Conservation (phyloP, 805 yeast species). For the Torulaspora maleeae region DNA sequence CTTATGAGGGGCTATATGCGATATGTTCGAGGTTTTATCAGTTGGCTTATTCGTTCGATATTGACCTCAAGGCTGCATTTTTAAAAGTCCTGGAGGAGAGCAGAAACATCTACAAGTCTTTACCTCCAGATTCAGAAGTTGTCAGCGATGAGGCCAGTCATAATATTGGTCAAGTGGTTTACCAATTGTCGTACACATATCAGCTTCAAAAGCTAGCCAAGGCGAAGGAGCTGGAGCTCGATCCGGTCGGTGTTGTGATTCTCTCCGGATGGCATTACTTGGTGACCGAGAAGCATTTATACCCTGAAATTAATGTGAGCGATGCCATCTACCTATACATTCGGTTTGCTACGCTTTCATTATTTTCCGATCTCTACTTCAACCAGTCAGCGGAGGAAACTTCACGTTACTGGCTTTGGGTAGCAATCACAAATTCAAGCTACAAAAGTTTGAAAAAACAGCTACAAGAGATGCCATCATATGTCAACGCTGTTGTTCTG, state of each 20-base stretch:
- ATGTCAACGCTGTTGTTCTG: conserved; percentile 38
- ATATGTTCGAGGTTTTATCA: conserved; percentile 41
- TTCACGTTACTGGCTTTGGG: conserved; percentile 38
- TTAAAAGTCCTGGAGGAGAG: conserved; percentile 37
- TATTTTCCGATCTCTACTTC: conserved; percentile 24
- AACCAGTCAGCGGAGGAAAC: conserved; percentile 29
- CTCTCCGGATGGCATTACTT: conserved; percentile 25
- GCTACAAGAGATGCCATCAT: conserved; percentile 30
- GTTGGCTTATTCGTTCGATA: conserved; percentile 61
- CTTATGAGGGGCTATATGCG: conserved; percentile 29
- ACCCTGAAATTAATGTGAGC: conserved; percentile 17
- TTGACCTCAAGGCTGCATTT: conserved; percentile 47
- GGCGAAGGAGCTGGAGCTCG: conserved; percentile 30
- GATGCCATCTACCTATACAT: conserved; percentile 42
- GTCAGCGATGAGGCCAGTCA: conserved; percentile 32
- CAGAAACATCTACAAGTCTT: conserved; percentile 39
- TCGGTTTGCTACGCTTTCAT: conserved; percentile 40
- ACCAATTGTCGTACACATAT: conserved; percentile 38
- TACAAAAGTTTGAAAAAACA: conserved; percentile 17
- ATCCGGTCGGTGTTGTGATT: conserved; percentile 35
- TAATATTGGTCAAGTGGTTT: conserved; percentile 36
- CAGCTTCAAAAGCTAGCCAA: conserved; percentile 30
- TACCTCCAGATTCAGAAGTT: conserved; percentile 31
- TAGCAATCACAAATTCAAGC: conserved; percentile 27
- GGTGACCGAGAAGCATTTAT: conserved; percentile 20